Percentiles rank a stretch among this genome's conserved stretches.
Evolutionary conservation across 164 flowering plant species (phyloP).

Genomic region (Euptelea pleiosperma): DNA sequence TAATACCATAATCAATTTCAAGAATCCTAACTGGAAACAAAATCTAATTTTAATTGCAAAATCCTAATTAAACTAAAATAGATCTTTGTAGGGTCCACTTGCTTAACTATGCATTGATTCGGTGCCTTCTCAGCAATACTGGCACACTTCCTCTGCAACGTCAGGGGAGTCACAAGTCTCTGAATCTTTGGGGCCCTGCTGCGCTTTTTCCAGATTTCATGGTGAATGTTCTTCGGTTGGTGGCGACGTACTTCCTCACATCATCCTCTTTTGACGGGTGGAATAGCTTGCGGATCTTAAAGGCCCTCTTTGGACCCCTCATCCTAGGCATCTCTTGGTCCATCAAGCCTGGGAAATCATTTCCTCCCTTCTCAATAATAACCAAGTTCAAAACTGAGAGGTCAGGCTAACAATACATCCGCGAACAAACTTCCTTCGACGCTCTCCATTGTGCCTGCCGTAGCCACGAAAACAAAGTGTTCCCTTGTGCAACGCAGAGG

Average conservation of each 20-base stretch:
- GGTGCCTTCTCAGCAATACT: constrained; percentile 6
- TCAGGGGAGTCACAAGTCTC: constrained; percentile 10
- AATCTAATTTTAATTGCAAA: too few species aligned
- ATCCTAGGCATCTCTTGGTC: too few species aligned
- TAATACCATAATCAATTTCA: too few species aligned
- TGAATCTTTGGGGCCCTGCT: constrained; percentile 12
- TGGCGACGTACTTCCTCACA: not conserved
- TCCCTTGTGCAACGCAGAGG: constrained; percentile 9
- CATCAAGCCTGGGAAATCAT: not conserved
- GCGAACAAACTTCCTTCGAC: not conserved
- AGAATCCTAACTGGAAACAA: too few species aligned
- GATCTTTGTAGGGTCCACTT: too few species aligned
- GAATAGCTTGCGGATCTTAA: too few species aligned
- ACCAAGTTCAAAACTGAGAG: constrained; percentile 5
- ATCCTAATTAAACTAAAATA: too few species aligned
- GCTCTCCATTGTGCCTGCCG: constrained; percentile 3
- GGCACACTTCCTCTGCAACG: constrained; percentile 6
- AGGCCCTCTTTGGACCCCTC: too few species aligned
- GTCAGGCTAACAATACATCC: not conserved
- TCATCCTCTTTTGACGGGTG: too few species aligned
- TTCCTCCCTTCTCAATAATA: too few species aligned
- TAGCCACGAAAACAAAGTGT: not conserved
- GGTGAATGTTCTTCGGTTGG: constrained; percentile 1
- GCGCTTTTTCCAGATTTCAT: constrained; percentile 8
- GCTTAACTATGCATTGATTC: too few species aligned